A percentile compares a stretch with the other conserved stretches of the same genome.
phyloP scores from a whole-genome alignment of 2,329 filamentous ascomycete genomes.

The Ceratocystis huliohia region DNA sequence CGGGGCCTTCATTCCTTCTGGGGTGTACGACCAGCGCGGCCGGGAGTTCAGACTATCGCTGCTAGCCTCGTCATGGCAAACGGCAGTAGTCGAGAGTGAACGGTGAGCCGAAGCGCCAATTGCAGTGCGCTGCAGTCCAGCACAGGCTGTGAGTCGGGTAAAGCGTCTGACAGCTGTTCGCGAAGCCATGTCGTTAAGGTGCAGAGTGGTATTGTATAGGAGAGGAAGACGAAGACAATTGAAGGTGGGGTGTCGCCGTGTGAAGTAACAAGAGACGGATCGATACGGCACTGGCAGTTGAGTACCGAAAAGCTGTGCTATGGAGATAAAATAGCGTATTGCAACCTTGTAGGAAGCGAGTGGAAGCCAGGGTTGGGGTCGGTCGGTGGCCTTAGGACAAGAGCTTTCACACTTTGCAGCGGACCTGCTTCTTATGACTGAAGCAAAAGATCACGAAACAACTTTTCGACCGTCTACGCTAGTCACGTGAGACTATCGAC shows the following conservation, averaged over 20 bases:
- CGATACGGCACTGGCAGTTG: not conserved
- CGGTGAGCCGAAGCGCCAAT: conserved; percentile 5
- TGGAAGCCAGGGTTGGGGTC: not conserved
- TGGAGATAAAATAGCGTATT: not conserved
- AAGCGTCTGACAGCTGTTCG: not conserved
- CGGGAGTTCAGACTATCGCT: conserved; percentile 33
- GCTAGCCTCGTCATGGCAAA: not conserved
- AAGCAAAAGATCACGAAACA: conserved; percentile 4
- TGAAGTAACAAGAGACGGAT: too few relatives aligned
- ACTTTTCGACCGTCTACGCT: conserved; percentile 15
- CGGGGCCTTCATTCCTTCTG: conserved; percentile 55
- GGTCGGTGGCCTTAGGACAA: not conserved
- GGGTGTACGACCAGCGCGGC: conserved; percentile 61
- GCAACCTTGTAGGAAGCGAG: not conserved
- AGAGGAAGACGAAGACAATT: not conserved
- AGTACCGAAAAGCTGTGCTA: not conserved
- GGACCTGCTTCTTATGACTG: not conserved
- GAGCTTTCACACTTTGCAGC: not conserved
- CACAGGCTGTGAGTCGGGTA: not conserved
- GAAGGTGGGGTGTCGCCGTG: conserved; percentile 9
- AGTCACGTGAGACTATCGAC: conserved; percentile 13
- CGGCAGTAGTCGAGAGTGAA: conserved; percentile 10
- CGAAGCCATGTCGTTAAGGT: not conserved
- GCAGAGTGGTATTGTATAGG: not conserved
- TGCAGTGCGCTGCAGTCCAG: not conserved